A percentile compares a stretch with the other conserved stretches of the same genome.
phyloP scores from a whole-genome alignment of 257 asterid species.

The Pogostemon cablin region DNA sequence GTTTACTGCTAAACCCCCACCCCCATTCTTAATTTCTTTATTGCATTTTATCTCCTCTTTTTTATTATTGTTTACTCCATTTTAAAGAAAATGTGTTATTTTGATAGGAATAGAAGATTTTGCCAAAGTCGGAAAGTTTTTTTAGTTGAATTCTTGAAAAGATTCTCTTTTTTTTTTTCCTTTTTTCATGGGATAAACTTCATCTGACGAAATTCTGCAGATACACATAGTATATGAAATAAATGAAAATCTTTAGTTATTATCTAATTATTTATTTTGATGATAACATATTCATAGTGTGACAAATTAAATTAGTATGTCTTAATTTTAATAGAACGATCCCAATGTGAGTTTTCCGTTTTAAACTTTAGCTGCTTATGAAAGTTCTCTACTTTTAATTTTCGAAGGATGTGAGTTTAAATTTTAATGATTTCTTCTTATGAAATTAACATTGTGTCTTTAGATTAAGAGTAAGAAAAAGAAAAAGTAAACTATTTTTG shows the following conservation, averaged over 20 bases:
- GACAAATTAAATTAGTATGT: not conserved
- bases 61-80: not conserved
- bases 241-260: no score
- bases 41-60: no score
- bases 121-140: not conserved
- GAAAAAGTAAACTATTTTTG: not conserved
- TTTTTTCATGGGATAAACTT: not conserved
- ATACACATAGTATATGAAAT: not conserved
- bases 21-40: not conserved
- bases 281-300: no score
- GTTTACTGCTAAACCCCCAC: slow-evolving; percentile 22
- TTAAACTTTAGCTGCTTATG: no score
- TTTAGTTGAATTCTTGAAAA: not conserved
- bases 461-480: no score
- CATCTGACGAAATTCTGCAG: not conserved
- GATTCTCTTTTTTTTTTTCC: not conserved
- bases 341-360: no score
- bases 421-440: not conserved
- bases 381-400: no score
- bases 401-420: not conserved
- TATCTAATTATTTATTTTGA: no score
- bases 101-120: not conserved
- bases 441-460: not conserved
- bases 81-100: not conserved
- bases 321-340: not conserved